Conservation (phyloP, 176 grass and related monocot genomes). For the Olyra latifolia region DNA sequence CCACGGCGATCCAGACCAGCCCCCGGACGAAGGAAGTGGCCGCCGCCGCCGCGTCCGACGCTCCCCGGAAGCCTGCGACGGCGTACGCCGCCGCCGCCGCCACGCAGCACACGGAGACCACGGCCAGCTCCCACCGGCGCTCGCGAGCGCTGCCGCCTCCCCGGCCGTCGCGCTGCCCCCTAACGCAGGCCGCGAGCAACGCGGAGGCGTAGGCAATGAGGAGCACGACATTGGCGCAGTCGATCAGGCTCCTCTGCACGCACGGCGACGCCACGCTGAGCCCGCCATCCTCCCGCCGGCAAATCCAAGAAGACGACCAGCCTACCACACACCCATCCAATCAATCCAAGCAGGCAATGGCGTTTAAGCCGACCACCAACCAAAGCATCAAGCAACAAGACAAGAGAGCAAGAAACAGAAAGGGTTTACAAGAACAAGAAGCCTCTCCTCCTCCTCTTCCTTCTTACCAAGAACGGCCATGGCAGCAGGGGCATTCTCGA, state of each 20-base stretch:
- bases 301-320: constrained; percentile 40
- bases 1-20: constrained; percentile 48
- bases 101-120: constrained; percentile 36
- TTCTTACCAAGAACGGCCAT: constrained; percentile 43
- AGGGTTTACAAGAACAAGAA: constrained; percentile 11
- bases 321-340: constrained; percentile 4
- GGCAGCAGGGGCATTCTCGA: background rate
- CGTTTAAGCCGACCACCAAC: background rate
- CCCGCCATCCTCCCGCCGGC: background rate
- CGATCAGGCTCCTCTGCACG: constrained; percentile 45
- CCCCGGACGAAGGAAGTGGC: constrained; percentile 40
- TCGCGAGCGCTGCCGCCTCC: background rate
- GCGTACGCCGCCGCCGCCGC: constrained; percentile 5
- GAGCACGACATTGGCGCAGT: constrained; percentile 33
- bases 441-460: background rate
- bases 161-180: background rate
- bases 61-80: constrained; percentile 10
- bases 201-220: constrained; percentile 27
- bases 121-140: background rate
- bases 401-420: background rate
- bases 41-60: background rate
- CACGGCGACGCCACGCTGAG: constrained; percentile 34
- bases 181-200: constrained; percentile 24
- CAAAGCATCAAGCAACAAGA: background rate
- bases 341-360: background rate